Evolutionary conservation across 257 asterid genomes (phyloP).

Genomic region (Asclepias syriaca): DNA sequence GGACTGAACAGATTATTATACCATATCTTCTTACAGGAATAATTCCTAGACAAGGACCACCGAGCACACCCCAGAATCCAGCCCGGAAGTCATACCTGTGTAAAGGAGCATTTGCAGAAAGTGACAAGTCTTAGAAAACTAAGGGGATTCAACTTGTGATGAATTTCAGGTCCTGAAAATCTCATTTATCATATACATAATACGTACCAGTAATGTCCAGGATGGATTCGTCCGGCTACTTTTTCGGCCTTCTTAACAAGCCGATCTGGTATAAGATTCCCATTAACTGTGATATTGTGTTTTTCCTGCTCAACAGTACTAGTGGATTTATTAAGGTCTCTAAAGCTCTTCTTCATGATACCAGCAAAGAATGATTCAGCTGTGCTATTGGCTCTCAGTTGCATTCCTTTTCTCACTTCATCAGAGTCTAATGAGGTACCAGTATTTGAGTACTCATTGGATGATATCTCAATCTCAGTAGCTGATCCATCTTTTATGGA

Average conservation of each 20-base stretch:
- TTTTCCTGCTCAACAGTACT: constrained; percentile 36
- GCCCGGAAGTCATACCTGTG: constrained; percentile 94
- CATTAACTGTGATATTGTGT: constrained; percentile 61
- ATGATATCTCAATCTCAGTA: constrained; percentile 75
- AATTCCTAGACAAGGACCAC: constrained; percentile 92
- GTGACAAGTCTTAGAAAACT: neutral
- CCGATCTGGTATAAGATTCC: constrained; percentile 51
- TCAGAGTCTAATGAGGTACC: constrained; percentile 75
- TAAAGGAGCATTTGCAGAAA: constrained; percentile 5
- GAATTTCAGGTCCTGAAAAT: neutral
- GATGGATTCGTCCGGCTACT: constrained; percentile 69
- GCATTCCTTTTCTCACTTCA: constrained; percentile 44
- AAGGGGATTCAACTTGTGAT: neutral
- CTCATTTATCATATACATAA: neutral
- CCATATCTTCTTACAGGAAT: constrained; percentile 68
- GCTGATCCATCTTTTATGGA: constrained; percentile 42
- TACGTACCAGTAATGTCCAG: constrained; percentile 86
- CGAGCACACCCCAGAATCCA: constrained; percentile 94
- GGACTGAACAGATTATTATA: neutral
- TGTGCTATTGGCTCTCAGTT: constrained; percentile 33
- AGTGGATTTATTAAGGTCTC: constrained; percentile 31
- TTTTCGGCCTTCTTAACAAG: constrained; percentile 68
- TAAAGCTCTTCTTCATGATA: constrained; percentile 42
- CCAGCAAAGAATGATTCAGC: constrained; percentile 51
- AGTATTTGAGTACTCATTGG: constrained; percentile 65